These are phyloP conservation scores for Salix koriyanagi DNA, from an alignment of 345 rosid species.

Conservation along the genomic window DNA sequence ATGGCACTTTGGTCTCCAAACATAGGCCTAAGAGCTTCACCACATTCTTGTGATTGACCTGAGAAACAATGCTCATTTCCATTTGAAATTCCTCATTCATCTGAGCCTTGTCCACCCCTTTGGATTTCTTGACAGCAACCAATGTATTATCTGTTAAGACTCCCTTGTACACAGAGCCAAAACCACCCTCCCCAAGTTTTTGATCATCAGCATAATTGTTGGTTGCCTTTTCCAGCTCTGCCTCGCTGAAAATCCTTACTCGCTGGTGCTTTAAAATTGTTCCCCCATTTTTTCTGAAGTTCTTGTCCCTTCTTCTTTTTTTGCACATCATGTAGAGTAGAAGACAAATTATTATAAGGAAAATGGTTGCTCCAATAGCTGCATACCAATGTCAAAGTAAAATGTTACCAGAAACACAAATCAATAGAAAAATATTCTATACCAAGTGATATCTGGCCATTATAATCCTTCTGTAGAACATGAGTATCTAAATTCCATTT, in stretches of 20 bases:
- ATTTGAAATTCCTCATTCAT: slow-evolving; percentile 19
- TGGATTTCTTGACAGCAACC: slow-evolving; percentile 22
- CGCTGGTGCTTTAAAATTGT: slow-evolving; percentile 24
- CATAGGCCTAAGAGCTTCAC: slow-evolving; percentile 34
- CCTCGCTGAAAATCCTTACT: slow-evolving; percentile 27
- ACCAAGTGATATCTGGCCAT: too few relatives aligned
- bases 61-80: slow-evolving; percentile 26
- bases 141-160: background rate
- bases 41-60: slow-evolving; percentile 32
- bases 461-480: too few relatives aligned
- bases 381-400: background rate
- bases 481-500: too few relatives aligned
- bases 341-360: background rate
- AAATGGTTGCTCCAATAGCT: slow-evolving; percentile 8
- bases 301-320: slow-evolving; percentile 10
- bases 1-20: slow-evolving; percentile 30
- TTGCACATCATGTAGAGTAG: slow-evolving; percentile 1
- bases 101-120: slow-evolving; percentile 12
- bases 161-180: slow-evolving; percentile 29
- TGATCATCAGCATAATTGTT: slow-evolving; percentile 11
- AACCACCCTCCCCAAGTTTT: slow-evolving; percentile 28
- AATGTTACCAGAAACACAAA: too few relatives aligned
- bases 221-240: slow-evolving; percentile 27
- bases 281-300: slow-evolving; percentile 30
- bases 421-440: background rate